phyloP scores from a whole-genome alignment of 495 filamentous ascomycete genomes.

The Oidiodendron maius region DNA sequence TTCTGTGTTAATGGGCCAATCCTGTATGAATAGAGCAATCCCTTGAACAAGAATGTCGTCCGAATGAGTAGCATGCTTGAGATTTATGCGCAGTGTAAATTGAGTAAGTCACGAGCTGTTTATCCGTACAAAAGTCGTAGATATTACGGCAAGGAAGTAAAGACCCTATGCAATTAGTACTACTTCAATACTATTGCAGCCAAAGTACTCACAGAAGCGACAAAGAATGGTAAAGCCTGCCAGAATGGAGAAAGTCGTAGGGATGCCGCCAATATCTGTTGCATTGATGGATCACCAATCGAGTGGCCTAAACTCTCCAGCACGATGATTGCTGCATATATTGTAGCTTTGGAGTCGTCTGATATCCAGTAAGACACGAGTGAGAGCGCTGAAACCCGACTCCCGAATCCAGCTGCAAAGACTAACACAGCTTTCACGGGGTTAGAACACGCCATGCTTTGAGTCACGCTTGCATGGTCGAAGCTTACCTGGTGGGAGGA shows the following conservation, averaged over 20 bases:
- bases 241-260: conserved; percentile 9
- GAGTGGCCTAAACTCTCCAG: conserved; percentile 21
- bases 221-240: conserved; percentile 20
- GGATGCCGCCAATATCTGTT: conserved; percentile 16
- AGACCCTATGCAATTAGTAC: not conserved
- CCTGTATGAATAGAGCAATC: too few relatives aligned
- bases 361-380: conserved; percentile 22
- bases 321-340: conserved; percentile 19
- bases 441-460: not conserved
- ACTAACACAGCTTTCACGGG: conserved; percentile 11
- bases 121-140: not conserved
- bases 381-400: conserved; percentile 17
- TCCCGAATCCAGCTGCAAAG: conserved; percentile 19
- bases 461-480: not conserved
- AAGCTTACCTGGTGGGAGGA: conserved; percentile 17
- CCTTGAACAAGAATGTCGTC: too few relatives aligned
- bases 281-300: conserved; percentile 19
- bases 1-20: too few relatives aligned
- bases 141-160: not conserved
- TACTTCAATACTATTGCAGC: not conserved
- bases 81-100: too few relatives aligned
- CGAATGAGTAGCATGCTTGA: too few relatives aligned
- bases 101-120: too few relatives aligned
- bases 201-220: conserved; percentile 16
- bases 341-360: conserved; percentile 13